Evolutionary conservation across 2,329 filamentous ascomycete genomes (phyloP).

Genomic region (Blumeria graminis): DNA sequence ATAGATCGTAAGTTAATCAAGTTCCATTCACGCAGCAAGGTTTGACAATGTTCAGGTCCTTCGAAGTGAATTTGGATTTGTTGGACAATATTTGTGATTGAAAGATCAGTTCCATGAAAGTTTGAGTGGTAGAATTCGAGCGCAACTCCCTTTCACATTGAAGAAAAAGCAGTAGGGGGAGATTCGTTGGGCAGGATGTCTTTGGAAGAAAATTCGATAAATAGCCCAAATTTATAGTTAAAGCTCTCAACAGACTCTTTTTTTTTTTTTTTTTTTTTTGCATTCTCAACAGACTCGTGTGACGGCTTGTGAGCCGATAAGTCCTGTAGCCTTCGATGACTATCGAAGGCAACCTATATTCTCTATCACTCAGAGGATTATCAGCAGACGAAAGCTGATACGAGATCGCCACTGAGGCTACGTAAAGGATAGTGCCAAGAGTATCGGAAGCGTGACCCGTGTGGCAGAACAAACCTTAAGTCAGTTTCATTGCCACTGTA

Average conservation of each 20-base stretch:
- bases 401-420: too few species aligned
- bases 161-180: neutral
- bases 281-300: too few species aligned
- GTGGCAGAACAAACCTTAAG: too few species aligned
- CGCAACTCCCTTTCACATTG: neutral
- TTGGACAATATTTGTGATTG: neutral
- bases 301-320: too few species aligned
- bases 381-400: too few species aligned
- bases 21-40: neutral
- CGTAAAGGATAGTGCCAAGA: too few species aligned
- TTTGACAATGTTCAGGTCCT: neutral
- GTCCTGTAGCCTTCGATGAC: too few species aligned
- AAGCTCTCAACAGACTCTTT: neutral
- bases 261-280: neutral
- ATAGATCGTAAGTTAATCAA: neutral
- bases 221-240: neutral
- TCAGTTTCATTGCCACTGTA: too few species aligned
- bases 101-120: neutral
- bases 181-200: neutral
- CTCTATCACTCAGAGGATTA: too few species aligned
- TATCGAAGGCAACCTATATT: too few species aligned
- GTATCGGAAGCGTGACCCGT: too few species aligned
- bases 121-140: neutral
- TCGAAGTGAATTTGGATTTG: neutral
- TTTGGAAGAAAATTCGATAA: neutral